Base-by-base conservation (phyloP, 495 filamentous ascomycete species). In the Aspergillus sclerotioniger region DNA sequence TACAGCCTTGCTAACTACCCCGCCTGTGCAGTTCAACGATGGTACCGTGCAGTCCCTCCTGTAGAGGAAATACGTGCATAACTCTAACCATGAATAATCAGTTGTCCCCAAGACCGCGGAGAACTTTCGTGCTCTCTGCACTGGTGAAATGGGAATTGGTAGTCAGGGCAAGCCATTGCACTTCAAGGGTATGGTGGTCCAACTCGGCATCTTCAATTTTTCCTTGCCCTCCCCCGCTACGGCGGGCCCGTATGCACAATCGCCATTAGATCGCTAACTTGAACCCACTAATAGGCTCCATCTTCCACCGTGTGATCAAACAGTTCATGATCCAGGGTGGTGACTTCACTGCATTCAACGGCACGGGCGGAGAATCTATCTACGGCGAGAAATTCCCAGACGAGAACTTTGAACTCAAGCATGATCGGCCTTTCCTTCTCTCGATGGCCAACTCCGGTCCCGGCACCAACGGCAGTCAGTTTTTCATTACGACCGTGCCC, bases 301-400 rank as follows among this genome's bases (percentile, higher is more conserved):
- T 71, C 58, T 98, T 99, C 84, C 94, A 99, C 82, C 89, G 94
- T 39, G 90, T 99, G 61, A 99, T 99, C 82, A 96, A 96, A 77
- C 81, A 87, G 62, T 99, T 99, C 78, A 99, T 99, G 94, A 92
- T 97, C 71, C 94, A 99, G 75, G 94, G 95, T 64, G 94, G 94
- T 71, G 94, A 99, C 72, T 99, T 99, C 75, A 99, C 94, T 31
- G 86, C 84, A 25, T 93, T 91, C 71, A 93, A 99, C 73, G 90
- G 94, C 54, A 98, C 95, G 21, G 94, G 94, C 54, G 94, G 94
- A 66, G 94, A 98, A 78, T 93, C 89, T 25, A 98, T 99, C 72
- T 99, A 99, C 70, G 94, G 94, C 67, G 89, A 90, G 64, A 98
- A 97, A 76, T 99, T 99, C 68, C 90, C 89, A 66, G 94, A 99